Base-by-base conservation (phyloP, 257 asterid species). In the Salvia splendens region DNA sequence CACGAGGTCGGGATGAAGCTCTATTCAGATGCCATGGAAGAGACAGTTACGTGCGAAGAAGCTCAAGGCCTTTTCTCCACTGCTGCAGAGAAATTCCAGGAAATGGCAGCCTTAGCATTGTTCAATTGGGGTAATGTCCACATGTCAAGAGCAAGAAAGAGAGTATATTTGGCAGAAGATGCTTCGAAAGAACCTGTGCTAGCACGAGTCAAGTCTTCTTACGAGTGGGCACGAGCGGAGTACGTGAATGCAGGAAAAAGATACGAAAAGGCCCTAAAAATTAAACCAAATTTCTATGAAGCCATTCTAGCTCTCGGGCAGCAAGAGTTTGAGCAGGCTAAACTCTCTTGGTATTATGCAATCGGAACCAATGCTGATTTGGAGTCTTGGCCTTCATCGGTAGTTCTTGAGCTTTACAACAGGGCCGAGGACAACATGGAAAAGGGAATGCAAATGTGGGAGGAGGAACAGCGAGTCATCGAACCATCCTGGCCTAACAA, bases 71-170 rank as follows among this genome's bases (percentile, higher is more conserved):
- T 82, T 53, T 88, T 91, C 68, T 24, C 41, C 59, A 51, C 68
- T 43, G 95, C 97, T 12, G 87, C 83, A 17, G 96, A 88, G 47
- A 91, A 83, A 60, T 91, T 91, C 68, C 87, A 85, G 73, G 97
- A 88, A 72, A 86, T 91, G 93, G 84, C 89, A 38, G 96, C 96
- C 70, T 80, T 88, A 67, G 95, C 96, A 48, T 69, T 91, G 87
- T 91, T 91, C 84, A 88, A 91, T 52, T 88, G 93, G 82, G 96
- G 96, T 8, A 91, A 86, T 58, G 95, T 91, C 68, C 88, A 88
- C 73, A 83, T 86, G 87, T 83, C 96, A 24, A 77, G 84, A 71
- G 97, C 97, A 30, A 82, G 89, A 67, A 91, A 88, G 73, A 75
- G 69, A 84, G 82, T 86, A 42, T 70, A 78, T 78, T 59, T 87